Base-by-base conservation (phyloP, 1,284 basidiomycete genomes). In the Austroboletus olivaceoglutinosus region DNA sequence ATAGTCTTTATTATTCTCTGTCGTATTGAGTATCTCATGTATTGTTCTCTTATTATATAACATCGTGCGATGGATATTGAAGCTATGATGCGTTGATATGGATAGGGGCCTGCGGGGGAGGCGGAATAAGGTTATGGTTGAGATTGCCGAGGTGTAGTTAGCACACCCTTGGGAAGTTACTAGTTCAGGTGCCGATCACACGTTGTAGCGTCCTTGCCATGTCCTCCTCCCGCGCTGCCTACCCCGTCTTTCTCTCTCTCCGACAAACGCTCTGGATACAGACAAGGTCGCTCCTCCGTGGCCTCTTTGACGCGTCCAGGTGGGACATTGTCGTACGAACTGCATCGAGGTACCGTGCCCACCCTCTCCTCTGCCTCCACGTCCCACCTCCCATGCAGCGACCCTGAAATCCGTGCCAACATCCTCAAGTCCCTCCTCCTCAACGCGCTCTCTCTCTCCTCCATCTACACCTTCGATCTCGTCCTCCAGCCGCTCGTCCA, bases 391-490 rank as follows among this genome's bases (percentile, higher is more conserved):
- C 44, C 47, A 29, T 43, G 39, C 62, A 89, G 86, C 56, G 89
- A 91, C 66, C 65, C 80, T 18, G 86, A 89, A 69, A 81, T 91
- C 52, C 82, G 86, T 16, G 73, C 77, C 47, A 85, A 89, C 63
- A 66, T 89, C 39, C 75, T 81, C 69, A 91, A 91, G 70, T 88
- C 85, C 1, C 63, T 86, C 16, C 69, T 88, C 11, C 75, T 91
- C 46, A 91, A 91, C 62, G 68, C 73, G 6, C 70, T 90, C 21
- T 86, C 86, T 0, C 67, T 91, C 49, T 66, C 77, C 16, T 89
- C 85, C 12, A 83, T 90, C 52, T 89, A 84, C 62, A 73, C 78
- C 15, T 88, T 89, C 63, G 86, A 90, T 60, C 64, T 85, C 36
- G 64, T 91, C 16, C 72, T 91, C n/a, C 74, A 80, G 19, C 87